Evolutionary conservation across 345 rosid genomes (phyloP).

Genomic region (Eucalyptus pauciflora): DNA sequence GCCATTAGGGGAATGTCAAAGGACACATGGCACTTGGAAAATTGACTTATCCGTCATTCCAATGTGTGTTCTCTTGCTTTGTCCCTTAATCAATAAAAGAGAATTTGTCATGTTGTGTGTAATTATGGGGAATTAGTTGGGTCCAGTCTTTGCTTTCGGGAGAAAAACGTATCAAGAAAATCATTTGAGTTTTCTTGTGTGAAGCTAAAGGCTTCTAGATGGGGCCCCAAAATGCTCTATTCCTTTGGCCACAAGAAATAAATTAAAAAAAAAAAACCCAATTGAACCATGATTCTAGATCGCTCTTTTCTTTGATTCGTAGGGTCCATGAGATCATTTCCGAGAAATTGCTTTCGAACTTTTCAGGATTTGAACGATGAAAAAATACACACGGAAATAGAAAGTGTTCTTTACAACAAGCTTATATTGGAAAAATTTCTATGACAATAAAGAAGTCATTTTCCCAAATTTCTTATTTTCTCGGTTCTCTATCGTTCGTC

Average conservation of each 20-base stretch:
- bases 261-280: neutral
- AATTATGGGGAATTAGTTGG: neutral
- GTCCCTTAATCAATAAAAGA: neutral
- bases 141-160: constrained; percentile 8
- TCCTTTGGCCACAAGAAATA: neutral
- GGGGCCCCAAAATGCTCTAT: neutral
- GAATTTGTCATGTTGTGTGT: neutral
- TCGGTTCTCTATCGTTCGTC: accelerated
- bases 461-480: neutral
- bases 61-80: neutral
- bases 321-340: neutral
- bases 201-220: constrained; percentile 30
- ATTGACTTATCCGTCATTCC: neutral
- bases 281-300: neutral
- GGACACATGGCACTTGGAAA: neutral
- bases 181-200: constrained; percentile 29
- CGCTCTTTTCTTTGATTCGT: neutral
- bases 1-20: neutral
- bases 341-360: neutral
- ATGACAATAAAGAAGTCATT: neutral
- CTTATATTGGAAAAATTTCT: neutral
- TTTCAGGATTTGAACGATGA: neutral
- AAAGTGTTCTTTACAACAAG: accelerated
- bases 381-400: neutral
- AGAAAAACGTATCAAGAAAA: neutral